Conservation (phyloP, 2,329 filamentous ascomycete species). For the Colletotrichum sp. region DNA sequence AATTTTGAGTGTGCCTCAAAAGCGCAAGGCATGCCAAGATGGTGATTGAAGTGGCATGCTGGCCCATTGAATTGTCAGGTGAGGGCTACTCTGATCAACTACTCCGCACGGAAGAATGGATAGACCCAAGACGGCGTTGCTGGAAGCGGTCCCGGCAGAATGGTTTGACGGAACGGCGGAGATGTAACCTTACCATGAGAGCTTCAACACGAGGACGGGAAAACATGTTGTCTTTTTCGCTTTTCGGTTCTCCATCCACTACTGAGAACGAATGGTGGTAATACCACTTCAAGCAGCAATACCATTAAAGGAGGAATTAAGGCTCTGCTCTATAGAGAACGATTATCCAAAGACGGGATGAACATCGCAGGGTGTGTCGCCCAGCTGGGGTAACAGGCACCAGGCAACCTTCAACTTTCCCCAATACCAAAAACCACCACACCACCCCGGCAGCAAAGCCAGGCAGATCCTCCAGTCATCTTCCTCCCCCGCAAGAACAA, state of each 20-base stretch:
- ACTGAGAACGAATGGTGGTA: background rate
- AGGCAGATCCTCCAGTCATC: background rate
- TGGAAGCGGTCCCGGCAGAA: background rate
- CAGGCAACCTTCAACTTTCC: background rate
- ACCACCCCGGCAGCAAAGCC: background rate
- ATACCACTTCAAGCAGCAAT: background rate
- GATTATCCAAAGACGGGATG: background rate
- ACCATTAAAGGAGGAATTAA: too few relatives aligned
- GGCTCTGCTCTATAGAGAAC: background rate
- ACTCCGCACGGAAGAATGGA: background rate
- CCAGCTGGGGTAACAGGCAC: too few relatives aligned
- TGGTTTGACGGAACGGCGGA: background rate
- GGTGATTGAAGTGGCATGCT: background rate
- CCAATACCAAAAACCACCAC: background rate
- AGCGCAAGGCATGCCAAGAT: background rate
- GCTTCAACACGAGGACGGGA: too few relatives aligned
- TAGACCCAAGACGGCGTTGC: background rate
- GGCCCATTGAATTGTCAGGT: background rate
- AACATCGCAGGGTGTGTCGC: background rate
- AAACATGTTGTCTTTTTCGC: fast-evolving
- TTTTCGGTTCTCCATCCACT: background rate
- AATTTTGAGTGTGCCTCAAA: background rate
- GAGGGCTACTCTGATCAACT: background rate
- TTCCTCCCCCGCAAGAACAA: fast-evolving
- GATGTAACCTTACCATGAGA: background rate